Base-by-base conservation (phyloP, 345 rosid genomes). In the Citrus glauca region DNA sequence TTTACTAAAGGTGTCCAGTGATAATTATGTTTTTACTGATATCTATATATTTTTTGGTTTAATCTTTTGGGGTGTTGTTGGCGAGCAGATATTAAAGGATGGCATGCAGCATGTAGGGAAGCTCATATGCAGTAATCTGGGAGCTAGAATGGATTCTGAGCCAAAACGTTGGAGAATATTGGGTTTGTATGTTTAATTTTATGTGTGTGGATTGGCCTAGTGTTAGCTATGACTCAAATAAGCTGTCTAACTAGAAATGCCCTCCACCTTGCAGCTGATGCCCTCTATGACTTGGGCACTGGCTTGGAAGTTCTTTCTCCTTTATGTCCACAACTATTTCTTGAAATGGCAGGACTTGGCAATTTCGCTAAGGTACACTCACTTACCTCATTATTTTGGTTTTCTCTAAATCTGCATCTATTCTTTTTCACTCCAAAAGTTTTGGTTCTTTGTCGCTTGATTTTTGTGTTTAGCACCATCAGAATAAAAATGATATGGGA, bases 101-200 rank as follows among this genome's bases (percentile, higher is more conserved):
- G 99, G 98, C 68, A 96, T 96, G 99, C 97, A 96, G 82, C 99
- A 96, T 38, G 85, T 85, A 40, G 99, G 99, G 56, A 96, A 96
- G 81, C 90, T 96, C 38, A 87, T 96, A 78, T 92, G 95, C 87
- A 96, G 98, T 81, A 92, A 88, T 86, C 87, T 94, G 79, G 99
- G 99, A 80, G 94, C 98, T 61, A 91, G 98, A 87, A 96, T 94
- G 98, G 98, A 94, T 75, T 96, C 98, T 6, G 98, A 96, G 77
- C 98, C 99, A 3, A 96, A 94, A 81, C 84, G 92, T 13, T 92
- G 98, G 99, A 89, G 98, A 87, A 86, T 94, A 78, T 76, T 94
- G 38, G 99, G 98, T 96, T 78, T 84, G 81, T 69, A 59, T 66
- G 61, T 56, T 81, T 63, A 77, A 69, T 13, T 45, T 45, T 10